Percentiles rank a stretch among this genome's conserved stretches.
phyloP scores from a whole-genome alignment of 345 rosid species.

The Pugionium cornutum region DNA sequence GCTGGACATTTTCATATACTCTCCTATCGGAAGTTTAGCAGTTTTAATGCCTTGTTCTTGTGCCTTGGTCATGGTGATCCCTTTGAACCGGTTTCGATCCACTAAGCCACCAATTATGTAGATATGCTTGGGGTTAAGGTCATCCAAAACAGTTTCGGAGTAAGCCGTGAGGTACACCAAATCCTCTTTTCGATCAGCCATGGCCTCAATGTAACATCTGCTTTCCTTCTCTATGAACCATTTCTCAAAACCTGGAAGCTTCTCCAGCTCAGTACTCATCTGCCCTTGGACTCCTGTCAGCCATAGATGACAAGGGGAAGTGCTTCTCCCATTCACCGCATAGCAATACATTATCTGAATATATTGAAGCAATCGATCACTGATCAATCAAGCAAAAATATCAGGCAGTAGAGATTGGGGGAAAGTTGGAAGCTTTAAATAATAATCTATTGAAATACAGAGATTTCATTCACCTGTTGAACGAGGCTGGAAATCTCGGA shows the following conservation, averaged over 20 bases:
- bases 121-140: conserved; percentile 57
- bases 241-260: conserved; percentile 81
- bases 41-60: conserved; percentile 87
- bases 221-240: conserved; percentile 91
- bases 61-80: conserved; percentile 87
- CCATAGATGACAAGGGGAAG: conserved; percentile 74
- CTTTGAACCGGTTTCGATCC: conserved; percentile 93
- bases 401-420: background rate
- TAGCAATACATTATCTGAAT: conserved; percentile 82
- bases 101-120: conserved; percentile 89
- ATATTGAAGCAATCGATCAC: background rate
- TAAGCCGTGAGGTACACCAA: conserved; percentile 92
- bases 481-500: conserved; percentile 83
- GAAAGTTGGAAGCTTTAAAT: conserved; percentile 12
- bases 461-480: conserved; percentile 59
- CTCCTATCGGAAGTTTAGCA: conserved; percentile 82
- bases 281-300: conserved; percentile 77
- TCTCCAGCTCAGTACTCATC: conserved; percentile 66
- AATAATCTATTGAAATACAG: background rate
- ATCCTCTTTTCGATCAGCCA: conserved; percentile 61
- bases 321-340: conserved; percentile 73
- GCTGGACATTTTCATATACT: conserved; percentile 88
- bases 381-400: conserved; percentile 23
- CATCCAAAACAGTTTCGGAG: conserved; percentile 68
- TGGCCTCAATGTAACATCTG: conserved; percentile 65